Conservation (phyloP, 2,329 filamentous ascomycete genomes). For the Sclerotinia spermophila region DNA sequence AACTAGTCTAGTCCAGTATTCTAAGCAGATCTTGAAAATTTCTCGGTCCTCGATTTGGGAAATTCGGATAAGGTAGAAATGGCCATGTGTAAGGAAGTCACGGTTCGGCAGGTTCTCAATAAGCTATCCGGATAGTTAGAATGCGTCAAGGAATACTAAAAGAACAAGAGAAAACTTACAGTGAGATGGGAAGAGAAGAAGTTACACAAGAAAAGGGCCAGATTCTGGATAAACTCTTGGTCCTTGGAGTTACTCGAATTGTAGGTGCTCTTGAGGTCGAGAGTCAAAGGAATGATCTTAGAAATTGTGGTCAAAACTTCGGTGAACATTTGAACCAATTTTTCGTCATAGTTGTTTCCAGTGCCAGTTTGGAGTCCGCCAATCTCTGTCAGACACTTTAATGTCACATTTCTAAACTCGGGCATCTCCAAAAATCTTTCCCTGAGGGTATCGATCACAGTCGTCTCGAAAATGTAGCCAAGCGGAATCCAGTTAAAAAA, state of each 20-base stretch:
- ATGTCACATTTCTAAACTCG: conserved; percentile 93
- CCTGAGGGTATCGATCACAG: conserved; percentile 89
- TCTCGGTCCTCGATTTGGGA: conserved; percentile 98
- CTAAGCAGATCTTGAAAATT: conserved; percentile 98
- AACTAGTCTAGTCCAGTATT: conserved; percentile 98
- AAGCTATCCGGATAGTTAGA: conserved; percentile 50
- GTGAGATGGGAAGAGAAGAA: conserved; percentile 93
- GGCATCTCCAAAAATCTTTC: conserved; percentile 89
- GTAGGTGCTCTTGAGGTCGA: conserved; percentile 90
- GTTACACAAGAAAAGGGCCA: conserved; percentile 93
- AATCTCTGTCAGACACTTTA: conserved; percentile 97
- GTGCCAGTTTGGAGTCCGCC: conserved; percentile 83
- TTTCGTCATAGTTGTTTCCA: conserved; percentile 80
- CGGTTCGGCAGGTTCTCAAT: conserved; percentile 94
- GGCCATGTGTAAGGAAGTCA: conserved; percentile 91
- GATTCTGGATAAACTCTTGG: conserved; percentile 96
- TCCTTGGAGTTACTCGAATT: conserved; percentile 86
- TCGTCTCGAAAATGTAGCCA: conserved; percentile 97
- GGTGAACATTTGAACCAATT: conserved; percentile 97
- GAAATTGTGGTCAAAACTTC: conserved; percentile 91
- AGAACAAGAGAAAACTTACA: conserved; percentile 45
- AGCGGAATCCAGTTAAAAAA: conserved; percentile 99
- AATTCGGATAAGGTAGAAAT: conserved; percentile 97
- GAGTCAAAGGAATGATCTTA: conserved; percentile 83
- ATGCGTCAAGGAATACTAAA: conserved; percentile 5